Percentiles rank a stretch among this genome's conserved stretches.
Conservation (phyloP, 2,329 filamentous ascomycete species). For the Berkeleyomyces basicola region DNA sequence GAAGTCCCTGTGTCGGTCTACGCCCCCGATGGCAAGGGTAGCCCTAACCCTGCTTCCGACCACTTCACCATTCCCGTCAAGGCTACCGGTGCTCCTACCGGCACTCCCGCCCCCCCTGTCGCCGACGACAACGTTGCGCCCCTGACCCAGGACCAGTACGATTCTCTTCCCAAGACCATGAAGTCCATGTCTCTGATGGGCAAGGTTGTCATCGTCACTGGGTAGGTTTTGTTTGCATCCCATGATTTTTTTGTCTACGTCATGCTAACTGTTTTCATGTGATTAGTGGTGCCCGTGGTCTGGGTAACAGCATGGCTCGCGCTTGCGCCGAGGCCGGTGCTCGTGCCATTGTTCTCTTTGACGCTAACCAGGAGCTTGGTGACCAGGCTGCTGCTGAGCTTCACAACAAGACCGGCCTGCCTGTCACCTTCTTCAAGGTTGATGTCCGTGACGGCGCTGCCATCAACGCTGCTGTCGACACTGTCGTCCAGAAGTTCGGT, state of each 20-base stretch:
- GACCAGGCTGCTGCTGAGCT: conserved; percentile 53
- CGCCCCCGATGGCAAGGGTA: conserved; percentile 29
- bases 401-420: conserved; percentile 54
- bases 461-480: conserved; percentile 52
- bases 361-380: conserved; percentile 59
- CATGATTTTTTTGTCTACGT: not conserved
- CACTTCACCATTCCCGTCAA: conserved; percentile 39
- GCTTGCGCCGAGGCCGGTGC: conserved; percentile 62
- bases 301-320: conserved; percentile 65
- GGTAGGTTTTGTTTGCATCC: conserved; percentile 28
- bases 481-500: conserved; percentile 49
- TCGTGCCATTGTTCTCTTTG: conserved; percentile 57
- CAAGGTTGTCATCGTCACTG: conserved; percentile 58
- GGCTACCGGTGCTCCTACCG: conserved; percentile 27
- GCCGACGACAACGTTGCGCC: conserved; percentile 35
- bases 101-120: conserved; percentile 23
- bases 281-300: conserved; percentile 51
- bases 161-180: conserved; percentile 45
- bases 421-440: conserved; percentile 62
- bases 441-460: conserved; percentile 57
- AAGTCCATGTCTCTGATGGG: conserved; percentile 51
- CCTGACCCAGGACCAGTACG: conserved; percentile 35
- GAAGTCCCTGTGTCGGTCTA: conserved; percentile 42
- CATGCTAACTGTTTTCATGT: not conserved
- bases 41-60: conserved; percentile 24